Evolutionary conservation across 306 rosid genomes (phyloP).

Genomic region (Medicago lupulina): DNA sequence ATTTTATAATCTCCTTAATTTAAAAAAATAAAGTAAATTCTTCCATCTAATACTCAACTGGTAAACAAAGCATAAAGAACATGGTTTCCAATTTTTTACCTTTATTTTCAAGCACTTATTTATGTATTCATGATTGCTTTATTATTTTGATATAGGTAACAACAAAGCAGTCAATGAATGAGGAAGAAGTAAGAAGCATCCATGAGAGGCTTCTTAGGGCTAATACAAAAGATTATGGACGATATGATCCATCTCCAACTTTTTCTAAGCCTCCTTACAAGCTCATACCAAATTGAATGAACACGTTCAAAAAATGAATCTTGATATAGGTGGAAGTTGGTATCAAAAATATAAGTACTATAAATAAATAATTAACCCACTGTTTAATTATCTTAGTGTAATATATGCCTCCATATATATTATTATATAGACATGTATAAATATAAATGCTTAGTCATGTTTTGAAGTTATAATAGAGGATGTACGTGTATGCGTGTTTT

Average conservation of each 20-base stretch:
- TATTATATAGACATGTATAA: conserved; percentile 9
- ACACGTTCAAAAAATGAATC: background rate
- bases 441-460: conserved; percentile 35
- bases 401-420: conserved; percentile 21
- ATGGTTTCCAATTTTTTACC: background rate
- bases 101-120: background rate
- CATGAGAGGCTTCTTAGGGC: conserved; percentile 82
- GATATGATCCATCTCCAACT: conserved; percentile 87
- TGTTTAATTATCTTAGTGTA: conserved; percentile 33
- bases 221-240: conserved; percentile 84
- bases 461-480: conserved; percentile 13
- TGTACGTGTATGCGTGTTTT: background rate
- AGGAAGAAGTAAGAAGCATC: conserved; percentile 51
- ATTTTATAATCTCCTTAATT: too few relatives aligned
- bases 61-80: too few relatives aligned
- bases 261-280: conserved; percentile 94
- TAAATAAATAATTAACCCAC: conserved; percentile 41
- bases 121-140: background rate
- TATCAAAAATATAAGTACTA: background rate
- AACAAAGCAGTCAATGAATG: conserved; percentile 29
- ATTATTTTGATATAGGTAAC: conserved; percentile 35
- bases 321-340: conserved; percentile 2
- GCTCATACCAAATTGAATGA: conserved; percentile 83
- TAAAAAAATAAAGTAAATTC: too few relatives aligned
- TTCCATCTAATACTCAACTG: too few relatives aligned